Evolutionary conservation across 1,284 basidiomycete species (phyloP).

Genomic region (Sutorius eximius): DNA sequence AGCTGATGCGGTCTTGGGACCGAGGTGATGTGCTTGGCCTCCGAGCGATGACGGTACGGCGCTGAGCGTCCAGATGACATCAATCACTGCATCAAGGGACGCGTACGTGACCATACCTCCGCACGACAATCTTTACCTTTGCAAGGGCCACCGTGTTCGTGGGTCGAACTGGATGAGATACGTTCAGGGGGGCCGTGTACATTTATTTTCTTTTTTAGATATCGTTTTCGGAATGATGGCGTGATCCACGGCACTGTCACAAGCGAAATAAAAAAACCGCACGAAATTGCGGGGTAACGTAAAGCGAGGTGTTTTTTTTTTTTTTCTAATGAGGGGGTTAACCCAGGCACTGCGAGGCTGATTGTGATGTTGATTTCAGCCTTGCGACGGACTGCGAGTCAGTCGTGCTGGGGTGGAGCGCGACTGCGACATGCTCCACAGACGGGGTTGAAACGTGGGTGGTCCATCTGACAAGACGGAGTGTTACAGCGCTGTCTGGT

Average conservation of each 20-base stretch:
- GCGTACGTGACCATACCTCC: constrained; percentile 6
- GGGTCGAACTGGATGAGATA: background rate
- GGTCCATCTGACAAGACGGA: background rate
- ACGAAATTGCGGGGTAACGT: constrained; percentile 9
- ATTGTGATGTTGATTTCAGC: background rate
- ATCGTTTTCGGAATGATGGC: constrained; percentile 3
- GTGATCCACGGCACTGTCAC: constrained; percentile 7
- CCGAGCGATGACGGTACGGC: background rate
- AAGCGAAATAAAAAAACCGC: background rate
- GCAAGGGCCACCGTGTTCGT: background rate
- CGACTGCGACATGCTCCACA: background rate
- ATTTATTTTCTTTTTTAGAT: background rate
- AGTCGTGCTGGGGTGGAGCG: background rate
- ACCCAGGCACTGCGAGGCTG: constrained; percentile 1
- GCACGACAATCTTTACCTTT: constrained; percentile 20
- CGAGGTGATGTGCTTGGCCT: background rate
- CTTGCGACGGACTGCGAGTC: background rate
- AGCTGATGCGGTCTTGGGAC: background rate
- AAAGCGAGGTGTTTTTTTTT: background rate
- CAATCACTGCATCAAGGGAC: constrained; percentile 11
- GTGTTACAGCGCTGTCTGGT: background rate
- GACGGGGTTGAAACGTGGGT: background rate
- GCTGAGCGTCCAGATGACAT: constrained; percentile 1
- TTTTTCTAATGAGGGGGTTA: background rate
- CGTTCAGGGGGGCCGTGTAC: background rate